phyloP scores from a whole-genome alignment of 1,284 basidiomycete genomes.

The Puccinia triticina region DNA sequence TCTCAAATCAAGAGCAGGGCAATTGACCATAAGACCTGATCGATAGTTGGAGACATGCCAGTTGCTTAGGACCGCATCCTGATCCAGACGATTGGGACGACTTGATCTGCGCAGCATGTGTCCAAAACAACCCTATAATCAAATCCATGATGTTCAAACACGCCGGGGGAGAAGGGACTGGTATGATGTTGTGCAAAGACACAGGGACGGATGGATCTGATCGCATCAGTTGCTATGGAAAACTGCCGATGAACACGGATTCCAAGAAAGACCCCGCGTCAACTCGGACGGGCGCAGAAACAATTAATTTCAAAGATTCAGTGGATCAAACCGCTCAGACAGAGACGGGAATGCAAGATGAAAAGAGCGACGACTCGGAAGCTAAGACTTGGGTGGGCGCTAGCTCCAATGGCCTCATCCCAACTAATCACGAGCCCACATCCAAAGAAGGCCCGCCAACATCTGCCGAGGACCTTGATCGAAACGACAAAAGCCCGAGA shows the following conservation, averaged over 20 bases:
- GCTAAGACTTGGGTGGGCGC: neutral
- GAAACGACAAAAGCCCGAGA: neutral
- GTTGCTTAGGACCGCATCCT: conserved; percentile 42
- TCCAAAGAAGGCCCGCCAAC: neutral
- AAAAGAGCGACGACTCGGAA: neutral
- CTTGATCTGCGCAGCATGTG: conserved; percentile 45
- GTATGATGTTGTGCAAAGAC: conserved; percentile 29
- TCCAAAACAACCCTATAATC: conserved; percentile 22
- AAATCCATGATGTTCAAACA: conserved; percentile 30
- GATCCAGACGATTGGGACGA: conserved; percentile 47
- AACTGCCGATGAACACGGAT: neutral
- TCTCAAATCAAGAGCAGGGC: neutral
- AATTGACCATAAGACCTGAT: neutral
- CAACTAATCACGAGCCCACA: neutral
- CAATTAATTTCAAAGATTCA: neutral
- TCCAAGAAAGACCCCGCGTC: neutral
- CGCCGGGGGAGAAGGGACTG: conserved; percentile 31
- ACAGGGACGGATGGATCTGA: conserved; percentile 18
- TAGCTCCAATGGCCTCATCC: neutral
- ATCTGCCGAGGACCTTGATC: neutral
- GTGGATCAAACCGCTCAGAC: neutral
- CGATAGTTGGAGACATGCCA: conserved; percentile 39
- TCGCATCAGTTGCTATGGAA: conserved; percentile 21
- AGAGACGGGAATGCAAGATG: neutral
- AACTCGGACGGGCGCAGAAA: neutral